phyloP scores from a whole-genome alignment of 805 yeast species.

The Saccharomycopsis amapae region DNA sequence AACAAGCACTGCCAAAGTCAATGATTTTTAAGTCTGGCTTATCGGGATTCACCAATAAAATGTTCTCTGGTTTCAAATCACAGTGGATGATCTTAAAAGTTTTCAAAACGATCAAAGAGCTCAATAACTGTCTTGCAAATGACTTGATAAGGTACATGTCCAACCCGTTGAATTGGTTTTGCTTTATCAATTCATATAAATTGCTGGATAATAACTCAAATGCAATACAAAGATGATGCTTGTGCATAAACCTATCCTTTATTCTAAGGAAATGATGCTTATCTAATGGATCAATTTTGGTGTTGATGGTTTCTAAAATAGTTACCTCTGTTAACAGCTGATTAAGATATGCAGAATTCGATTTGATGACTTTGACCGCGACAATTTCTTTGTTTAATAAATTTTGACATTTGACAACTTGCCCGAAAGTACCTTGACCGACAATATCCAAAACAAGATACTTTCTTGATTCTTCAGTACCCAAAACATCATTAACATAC shows the following conservation, averaged over 20 bases:
- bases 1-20: slow-evolving; percentile 95
- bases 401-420: slow-evolving; percentile 70
- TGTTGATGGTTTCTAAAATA: slow-evolving; percentile 73
- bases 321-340: slow-evolving; percentile 90
- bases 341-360: slow-evolving; percentile 83
- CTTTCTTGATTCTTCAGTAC: slow-evolving; percentile 75
- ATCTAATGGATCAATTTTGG: slow-evolving; percentile 59
- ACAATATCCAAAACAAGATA: slow-evolving; percentile 83
- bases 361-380: slow-evolving; percentile 91
- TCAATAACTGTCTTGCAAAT: slow-evolving; percentile 74
- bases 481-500: slow-evolving; percentile 89
- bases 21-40: slow-evolving; percentile 84
- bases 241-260: slow-evolving; percentile 85
- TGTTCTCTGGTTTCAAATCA: slow-evolving; percentile 95
- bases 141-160: slow-evolving; percentile 70
- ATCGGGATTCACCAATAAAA: slow-evolving; percentile 70
- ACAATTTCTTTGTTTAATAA: slow-evolving; percentile 74
- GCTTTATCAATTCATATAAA: slow-evolving; percentile 82
- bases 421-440: slow-evolving; percentile 98
- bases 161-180: slow-evolving; percentile 89
- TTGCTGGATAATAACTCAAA: slow-evolving; percentile 86
- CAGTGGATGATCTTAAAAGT: slow-evolving; percentile 86
- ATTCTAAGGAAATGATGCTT: slow-evolving; percentile 70
- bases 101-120: slow-evolving; percentile 73
- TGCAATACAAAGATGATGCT: slow-evolving; percentile 86